Evolutionary conservation across 371 early-diverging fungal species (phyloP).

Genomic region (Batkoa obscura): DNA sequence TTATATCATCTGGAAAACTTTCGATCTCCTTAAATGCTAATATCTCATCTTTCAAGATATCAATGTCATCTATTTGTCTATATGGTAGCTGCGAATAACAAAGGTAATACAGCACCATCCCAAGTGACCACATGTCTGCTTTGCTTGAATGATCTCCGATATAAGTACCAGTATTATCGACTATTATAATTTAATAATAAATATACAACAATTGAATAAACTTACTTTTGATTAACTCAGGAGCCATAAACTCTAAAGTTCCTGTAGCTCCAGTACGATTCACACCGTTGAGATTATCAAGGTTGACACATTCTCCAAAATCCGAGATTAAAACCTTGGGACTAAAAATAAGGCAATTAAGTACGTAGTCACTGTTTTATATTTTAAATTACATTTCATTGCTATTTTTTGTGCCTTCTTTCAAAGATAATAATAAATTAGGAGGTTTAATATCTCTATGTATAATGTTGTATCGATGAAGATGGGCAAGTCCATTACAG

Average conservation of each 20-base stretch:
- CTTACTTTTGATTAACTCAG: constrained; percentile 35
- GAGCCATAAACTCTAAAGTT: constrained; percentile 92
- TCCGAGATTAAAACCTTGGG: constrained; percentile 80
- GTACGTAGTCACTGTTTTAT: background rate
- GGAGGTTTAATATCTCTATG: constrained; percentile 72
- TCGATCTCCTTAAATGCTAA: constrained; percentile 21
- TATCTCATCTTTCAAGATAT: constrained; percentile 57
- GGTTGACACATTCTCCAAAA: constrained; percentile 89
- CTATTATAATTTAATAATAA: constrained; percentile 9
- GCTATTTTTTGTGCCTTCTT: constrained; percentile 22
- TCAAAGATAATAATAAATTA: constrained; percentile 41
- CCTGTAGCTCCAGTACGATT: constrained; percentile 87
- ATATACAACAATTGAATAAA: background rate
- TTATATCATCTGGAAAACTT: constrained; percentile 5
- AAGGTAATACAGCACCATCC: constrained; percentile 77
- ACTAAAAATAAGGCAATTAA: constrained; percentile 10
- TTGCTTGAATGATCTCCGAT: constrained; percentile 55
- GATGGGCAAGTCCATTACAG: constrained; percentile 66
- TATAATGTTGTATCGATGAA: constrained; percentile 55
- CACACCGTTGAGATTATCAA: constrained; percentile 20
- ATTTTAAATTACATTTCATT: constrained; percentile 17
- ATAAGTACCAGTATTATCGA: constrained; percentile 35
- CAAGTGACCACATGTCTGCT: constrained; percentile 90
- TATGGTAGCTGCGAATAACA: constrained; percentile 76
- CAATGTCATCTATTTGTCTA: constrained; percentile 68